Conservation (phyloP, 805 yeast genomes). For the Teunomyces atbi region DNA sequence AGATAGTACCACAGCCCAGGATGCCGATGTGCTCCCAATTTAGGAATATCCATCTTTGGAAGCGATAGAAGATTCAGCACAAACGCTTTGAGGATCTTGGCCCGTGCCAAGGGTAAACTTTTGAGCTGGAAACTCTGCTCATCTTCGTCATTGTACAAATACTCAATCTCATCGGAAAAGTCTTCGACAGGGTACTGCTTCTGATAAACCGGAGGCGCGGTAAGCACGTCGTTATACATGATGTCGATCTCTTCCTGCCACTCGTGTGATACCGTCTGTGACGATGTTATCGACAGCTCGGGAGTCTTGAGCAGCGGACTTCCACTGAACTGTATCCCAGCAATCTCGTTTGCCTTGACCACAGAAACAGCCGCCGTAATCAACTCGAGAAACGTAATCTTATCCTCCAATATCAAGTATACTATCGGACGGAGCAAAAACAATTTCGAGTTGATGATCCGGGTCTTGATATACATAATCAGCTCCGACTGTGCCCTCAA, state of each 20-base stretch:
- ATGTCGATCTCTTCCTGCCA: constrained; percentile 13
- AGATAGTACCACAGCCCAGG: constrained; percentile 42
- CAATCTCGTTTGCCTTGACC: constrained; percentile 3
- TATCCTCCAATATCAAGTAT: constrained; percentile 31
- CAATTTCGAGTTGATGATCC: constrained; percentile 33
- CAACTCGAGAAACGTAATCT: constrained; percentile 25
- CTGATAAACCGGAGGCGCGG: constrained; percentile 29
- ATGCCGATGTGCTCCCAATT: constrained; percentile 36
- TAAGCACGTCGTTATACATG: constrained; percentile 18
- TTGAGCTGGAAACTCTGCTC: constrained; percentile 14
- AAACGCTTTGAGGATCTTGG: constrained; percentile 26
- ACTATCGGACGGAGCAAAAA: constrained; percentile 33
- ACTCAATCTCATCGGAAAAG: constrained; percentile 25
- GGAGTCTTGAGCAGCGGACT: constrained; percentile 1
- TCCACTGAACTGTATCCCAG: background rate
- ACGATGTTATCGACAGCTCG: constrained; percentile 3
- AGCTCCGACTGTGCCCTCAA: constrained; percentile 35
- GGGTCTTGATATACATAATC: constrained; percentile 37
- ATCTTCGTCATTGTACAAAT: constrained; percentile 9
- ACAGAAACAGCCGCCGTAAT: constrained; percentile 24
- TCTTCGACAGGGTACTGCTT: constrained; percentile 30
- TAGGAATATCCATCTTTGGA: constrained; percentile 36
- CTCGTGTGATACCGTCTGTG: background rate
- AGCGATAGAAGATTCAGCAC: constrained; percentile 25
- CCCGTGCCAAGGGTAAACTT: constrained; percentile 22